Conservation (phyloP, 2,329 filamentous ascomycete species). For the Polychaeton citri region DNA sequence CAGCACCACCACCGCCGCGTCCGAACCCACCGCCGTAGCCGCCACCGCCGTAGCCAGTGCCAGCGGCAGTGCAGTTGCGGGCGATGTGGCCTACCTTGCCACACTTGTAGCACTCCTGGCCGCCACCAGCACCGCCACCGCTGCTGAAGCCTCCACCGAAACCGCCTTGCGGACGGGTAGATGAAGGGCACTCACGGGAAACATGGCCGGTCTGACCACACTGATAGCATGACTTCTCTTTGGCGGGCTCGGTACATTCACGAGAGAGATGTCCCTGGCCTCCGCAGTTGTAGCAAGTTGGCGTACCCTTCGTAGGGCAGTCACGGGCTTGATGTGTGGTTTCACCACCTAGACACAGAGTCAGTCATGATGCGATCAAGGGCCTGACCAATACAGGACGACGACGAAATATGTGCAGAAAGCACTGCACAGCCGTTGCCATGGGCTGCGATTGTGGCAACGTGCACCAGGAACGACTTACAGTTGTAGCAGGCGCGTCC, state of each 20-base stretch:
- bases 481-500: constrained; percentile 47
- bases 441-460: too few relatives aligned
- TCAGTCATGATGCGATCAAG: too few relatives aligned
- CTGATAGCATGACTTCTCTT: constrained; percentile 64
- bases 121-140: constrained; percentile 26
- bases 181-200: constrained; percentile 63
- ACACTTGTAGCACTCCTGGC: constrained; percentile 75
- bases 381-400: too few relatives aligned
- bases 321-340: constrained; percentile 36
- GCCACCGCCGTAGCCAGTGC: constrained; percentile 29
- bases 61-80: constrained; percentile 66
- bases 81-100: constrained; percentile 94
- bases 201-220: constrained; percentile 80
- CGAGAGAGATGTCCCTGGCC: constrained; percentile 47
- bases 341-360: constrained; percentile 29
- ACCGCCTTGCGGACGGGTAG: constrained; percentile 29
- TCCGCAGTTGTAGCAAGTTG: constrained; percentile 33
- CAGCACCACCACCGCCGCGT: constrained; percentile 30
- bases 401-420: too few relatives aligned
- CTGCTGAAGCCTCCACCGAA: constrained; percentile 31
- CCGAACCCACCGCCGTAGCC: constrained; percentile 32
- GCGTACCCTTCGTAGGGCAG: constrained; percentile 35
- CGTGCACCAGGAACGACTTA: constrained; percentile 24
- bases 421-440: too few relatives aligned
- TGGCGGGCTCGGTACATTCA: constrained; percentile 79